Conservation (phyloP, 2,329 filamentous ascomycete genomes). For the Neophaeococcomyces aloes region DNA sequence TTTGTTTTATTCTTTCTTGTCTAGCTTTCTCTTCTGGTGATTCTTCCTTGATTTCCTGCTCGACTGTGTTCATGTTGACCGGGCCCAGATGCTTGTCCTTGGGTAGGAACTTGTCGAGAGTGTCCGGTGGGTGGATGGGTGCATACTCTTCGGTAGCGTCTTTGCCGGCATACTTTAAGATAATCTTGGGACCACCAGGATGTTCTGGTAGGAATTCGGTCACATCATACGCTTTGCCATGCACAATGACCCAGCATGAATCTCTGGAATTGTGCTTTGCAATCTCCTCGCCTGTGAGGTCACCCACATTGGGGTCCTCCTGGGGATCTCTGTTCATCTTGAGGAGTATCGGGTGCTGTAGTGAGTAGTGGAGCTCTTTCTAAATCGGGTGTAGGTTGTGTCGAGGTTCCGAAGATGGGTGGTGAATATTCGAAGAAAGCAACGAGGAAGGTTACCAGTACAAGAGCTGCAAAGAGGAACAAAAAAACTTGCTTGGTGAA, state of each 20-base stretch:
- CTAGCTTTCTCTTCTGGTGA: constrained; percentile 64
- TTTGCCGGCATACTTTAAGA: constrained; percentile 92
- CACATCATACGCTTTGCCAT: constrained; percentile 81
- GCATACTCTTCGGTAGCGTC: constrained; percentile 89
- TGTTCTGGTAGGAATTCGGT: constrained; percentile 88
- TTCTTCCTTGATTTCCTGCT: constrained; percentile 39
- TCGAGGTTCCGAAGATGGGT: constrained; percentile 2
- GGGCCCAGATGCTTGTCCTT: constrained; percentile 76
- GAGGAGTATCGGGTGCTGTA: background rate
- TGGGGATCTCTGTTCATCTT: constrained; percentile 18
- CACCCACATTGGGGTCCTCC: constrained; percentile 21
- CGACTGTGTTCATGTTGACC: constrained; percentile 64
- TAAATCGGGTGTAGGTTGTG: constrained; percentile 9
- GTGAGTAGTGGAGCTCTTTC: constrained; percentile 11
- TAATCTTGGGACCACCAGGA: constrained; percentile 82
- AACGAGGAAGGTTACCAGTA: constrained; percentile 15
- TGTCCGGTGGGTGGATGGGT: constrained; percentile 80
- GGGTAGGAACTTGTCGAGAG: constrained; percentile 70
- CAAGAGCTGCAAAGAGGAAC: constrained; percentile 15
- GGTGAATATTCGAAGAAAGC: constrained; percentile 12
- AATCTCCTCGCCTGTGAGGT: constrained; percentile 46
- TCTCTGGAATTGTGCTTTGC: constrained; percentile 69
- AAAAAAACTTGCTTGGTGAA: constrained; percentile 10
- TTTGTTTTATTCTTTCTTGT: constrained; percentile 60
- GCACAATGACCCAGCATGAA: constrained; percentile 86